phyloP scores from a whole-genome alignment of 2,329 filamentous ascomycete genomes.

The Cladosporium austrohemisphaericum region DNA sequence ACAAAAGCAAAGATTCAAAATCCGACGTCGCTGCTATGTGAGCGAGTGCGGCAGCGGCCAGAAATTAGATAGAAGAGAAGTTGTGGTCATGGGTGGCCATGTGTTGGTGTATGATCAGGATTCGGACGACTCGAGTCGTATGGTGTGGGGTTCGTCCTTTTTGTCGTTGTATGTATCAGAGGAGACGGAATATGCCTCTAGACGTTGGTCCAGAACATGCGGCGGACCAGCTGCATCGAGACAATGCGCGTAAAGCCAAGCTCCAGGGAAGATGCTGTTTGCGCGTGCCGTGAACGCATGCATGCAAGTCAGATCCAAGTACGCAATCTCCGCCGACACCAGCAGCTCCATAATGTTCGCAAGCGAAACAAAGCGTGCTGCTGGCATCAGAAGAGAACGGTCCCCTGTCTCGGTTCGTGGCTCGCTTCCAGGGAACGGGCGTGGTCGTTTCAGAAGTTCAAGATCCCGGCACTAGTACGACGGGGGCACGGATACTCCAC shows the following conservation, averaged over 20 bases:
- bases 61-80: neutral
- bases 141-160: too few relatives aligned
- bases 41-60: conserved; percentile 3
- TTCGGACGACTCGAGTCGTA: neutral
- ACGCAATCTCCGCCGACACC: conserved; percentile 7
- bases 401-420: conserved; percentile 3
- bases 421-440: neutral
- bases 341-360: neutral
- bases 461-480: conserved; percentile 18
- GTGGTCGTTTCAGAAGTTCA: conserved; percentile 12
- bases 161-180: too few relatives aligned
- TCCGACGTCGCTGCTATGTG: conserved; percentile 4
- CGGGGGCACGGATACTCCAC: conserved; percentile 20
- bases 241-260: neutral
- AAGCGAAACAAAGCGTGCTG: conserved; percentile 4
- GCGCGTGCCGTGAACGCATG: too few relatives aligned
- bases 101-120: neutral
- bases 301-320: neutral
- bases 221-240: too few relatives aligned
- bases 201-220: too few relatives aligned
- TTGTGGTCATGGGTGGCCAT: neutral
- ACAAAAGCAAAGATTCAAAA: neutral
- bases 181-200: too few relatives aligned
- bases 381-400: neutral
- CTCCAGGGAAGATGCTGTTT: neutral